These are phyloP conservation scores for Umbelopsis sp. DNA, from an alignment of 192 early-diverging fungal genomes.

Conservation along the genomic window DNA sequence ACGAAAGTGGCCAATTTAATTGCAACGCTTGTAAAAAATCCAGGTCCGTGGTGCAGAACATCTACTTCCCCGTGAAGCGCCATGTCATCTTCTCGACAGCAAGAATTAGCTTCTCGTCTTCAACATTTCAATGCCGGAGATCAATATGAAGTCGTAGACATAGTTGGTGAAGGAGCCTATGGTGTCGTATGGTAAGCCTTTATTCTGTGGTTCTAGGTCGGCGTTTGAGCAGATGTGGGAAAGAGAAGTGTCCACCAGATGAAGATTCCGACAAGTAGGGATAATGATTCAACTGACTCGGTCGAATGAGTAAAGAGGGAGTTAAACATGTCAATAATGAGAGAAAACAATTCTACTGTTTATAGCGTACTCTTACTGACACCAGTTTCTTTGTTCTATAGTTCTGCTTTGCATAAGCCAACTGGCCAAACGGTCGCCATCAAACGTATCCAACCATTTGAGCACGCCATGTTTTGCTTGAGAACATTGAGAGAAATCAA, in stretches of 20 bases:
- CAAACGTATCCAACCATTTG: constrained; percentile 88
- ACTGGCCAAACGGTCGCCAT: constrained; percentile 88
- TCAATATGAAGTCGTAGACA: constrained; percentile 83
- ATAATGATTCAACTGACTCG: background rate
- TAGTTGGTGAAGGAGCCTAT: constrained; percentile 93
- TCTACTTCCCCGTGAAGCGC: constrained; percentile 11
- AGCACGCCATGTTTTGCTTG: constrained; percentile 83
- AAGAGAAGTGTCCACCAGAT: too few species aligned
- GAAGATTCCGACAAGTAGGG: background rate
- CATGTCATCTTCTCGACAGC: constrained; percentile 26
- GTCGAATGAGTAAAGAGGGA: background rate
- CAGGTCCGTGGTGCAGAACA: constrained; percentile 15
- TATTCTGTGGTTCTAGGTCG: too few species aligned
- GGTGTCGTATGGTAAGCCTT: constrained; percentile 85
- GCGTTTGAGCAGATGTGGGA: too few species aligned
- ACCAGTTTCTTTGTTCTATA: constrained; percentile 32
- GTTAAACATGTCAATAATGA: background rate
- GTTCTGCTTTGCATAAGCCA: constrained; percentile 80
- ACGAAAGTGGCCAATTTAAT: background rate
- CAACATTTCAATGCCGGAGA: constrained; percentile 75
- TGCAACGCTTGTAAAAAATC: background rate
- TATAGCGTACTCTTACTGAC: background rate
- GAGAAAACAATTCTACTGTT: background rate
- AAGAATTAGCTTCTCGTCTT: constrained; percentile 39
- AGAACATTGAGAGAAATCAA: constrained; percentile 85